These are phyloP conservation scores for Fraxinus sp. DNA, from an alignment of 305 asterid species.

Conservation along the genomic window DNA sequence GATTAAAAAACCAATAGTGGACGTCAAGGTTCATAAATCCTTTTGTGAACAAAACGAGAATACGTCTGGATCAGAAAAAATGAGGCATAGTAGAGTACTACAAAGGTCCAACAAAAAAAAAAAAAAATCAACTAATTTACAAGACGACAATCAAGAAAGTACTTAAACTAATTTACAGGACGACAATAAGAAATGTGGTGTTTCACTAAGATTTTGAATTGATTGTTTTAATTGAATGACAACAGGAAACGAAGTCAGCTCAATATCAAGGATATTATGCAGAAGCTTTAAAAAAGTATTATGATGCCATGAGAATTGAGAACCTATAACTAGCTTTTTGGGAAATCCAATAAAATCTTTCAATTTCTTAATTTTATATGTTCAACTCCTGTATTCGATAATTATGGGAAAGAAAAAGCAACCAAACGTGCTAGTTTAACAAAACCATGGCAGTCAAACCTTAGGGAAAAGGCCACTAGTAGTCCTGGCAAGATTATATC, in stretches of 20 bases:
- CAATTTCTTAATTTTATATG: background rate
- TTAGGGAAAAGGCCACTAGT: slow-evolving; percentile 75
- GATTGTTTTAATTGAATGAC: background rate
- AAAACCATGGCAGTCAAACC: slow-evolving; percentile 40
- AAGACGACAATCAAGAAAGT: background rate
- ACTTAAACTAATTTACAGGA: background rate
- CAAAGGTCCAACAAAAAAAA: background rate
- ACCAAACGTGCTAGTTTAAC: background rate
- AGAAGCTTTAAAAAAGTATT: background rate
- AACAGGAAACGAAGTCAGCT: background rate
- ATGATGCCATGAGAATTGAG: background rate
- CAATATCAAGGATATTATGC: background rate
- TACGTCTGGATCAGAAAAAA: background rate
- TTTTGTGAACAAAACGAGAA: background rate
- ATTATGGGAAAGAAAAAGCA: background rate
- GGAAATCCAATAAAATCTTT: background rate
- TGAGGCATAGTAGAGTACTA: background rate
- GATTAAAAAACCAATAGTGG: background rate
- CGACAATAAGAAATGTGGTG: background rate
- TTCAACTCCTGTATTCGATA: background rate
- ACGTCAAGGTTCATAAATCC: background rate
- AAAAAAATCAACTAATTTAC: background rate
- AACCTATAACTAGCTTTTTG: background rate
- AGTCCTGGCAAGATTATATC: slow-evolving; percentile 93
- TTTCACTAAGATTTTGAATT: background rate